A percentile compares a stretch with the other conserved stretches of the same genome.
phyloP scores from a whole-genome alignment of 768 basidiomycete species.

The Chlorophyllum brunneum region DNA sequence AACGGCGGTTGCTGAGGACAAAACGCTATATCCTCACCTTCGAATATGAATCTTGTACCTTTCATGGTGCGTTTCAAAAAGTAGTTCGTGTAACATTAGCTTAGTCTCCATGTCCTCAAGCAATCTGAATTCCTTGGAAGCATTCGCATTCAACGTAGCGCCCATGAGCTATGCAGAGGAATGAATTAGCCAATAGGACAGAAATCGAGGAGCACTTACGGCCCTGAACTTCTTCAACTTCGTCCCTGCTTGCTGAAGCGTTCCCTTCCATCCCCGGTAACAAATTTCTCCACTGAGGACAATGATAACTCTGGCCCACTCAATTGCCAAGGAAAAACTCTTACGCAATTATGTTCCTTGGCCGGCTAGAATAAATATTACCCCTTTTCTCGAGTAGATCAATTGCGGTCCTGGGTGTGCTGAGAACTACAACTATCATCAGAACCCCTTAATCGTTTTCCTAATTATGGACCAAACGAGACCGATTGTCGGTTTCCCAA shows the following conservation, averaged over 20 bases:
- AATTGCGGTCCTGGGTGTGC: slow-evolving; percentile 23
- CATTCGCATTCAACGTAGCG: slow-evolving; percentile 20
- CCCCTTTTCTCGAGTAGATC: slow-evolving; percentile 30
- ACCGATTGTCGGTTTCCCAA: slow-evolving; percentile 9
- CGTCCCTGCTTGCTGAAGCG: not conserved
- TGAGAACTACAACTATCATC: slow-evolving; percentile 16
- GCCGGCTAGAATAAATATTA: slow-evolving; percentile 29
- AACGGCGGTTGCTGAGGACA: not conserved
- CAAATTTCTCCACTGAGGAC: not conserved
- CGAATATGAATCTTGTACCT: slow-evolving; percentile 15
- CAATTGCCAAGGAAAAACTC: slow-evolving; percentile 19
- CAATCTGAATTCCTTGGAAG: slow-evolving; percentile 18
- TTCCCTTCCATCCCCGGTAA: not conserved
- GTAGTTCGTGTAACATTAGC: slow-evolving; percentile 20
- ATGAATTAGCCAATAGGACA: not conserved
- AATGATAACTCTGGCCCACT: not conserved
- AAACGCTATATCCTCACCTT: slow-evolving; percentile 13
- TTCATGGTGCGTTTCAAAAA: slow-evolving; percentile 9
- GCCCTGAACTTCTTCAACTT: slow-evolving; percentile 6
- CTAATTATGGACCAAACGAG: not conserved
- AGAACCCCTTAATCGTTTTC: not conserved
- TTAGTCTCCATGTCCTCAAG: slow-evolving; percentile 21
- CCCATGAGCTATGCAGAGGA: slow-evolving; percentile 19
- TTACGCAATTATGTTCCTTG: slow-evolving; percentile 25
- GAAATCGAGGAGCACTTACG: not conserved